Evolutionary conservation across 768 basidiomycete species (phyloP).

Genomic region (Mycena metata): DNA sequence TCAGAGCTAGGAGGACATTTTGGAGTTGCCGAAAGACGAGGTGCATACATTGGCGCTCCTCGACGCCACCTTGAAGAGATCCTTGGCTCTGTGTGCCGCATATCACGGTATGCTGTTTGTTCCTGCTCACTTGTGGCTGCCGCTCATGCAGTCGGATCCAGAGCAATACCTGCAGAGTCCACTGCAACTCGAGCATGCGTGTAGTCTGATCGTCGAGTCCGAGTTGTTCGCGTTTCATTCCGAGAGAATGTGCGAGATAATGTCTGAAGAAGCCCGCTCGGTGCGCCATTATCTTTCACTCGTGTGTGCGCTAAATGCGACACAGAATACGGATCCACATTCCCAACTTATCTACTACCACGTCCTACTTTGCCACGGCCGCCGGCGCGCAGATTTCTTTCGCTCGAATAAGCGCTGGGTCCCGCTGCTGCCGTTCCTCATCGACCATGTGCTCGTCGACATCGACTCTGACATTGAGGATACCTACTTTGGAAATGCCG

Average conservation of each 20-base stretch:
- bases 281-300: constrained; percentile 57
- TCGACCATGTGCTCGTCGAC: constrained; percentile 88
- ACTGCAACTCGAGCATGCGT: constrained; percentile 88
- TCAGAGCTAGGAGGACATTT: constrained; percentile 90
- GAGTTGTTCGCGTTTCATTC: constrained; percentile 94
- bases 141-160: constrained; percentile 35
- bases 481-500: constrained; percentile 62
- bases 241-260: constrained; percentile 89
- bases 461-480: constrained; percentile 83
- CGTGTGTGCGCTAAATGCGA: constrained; percentile 27
- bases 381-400: constrained; percentile 76
- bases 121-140: not conserved
- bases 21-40: constrained; percentile 74
- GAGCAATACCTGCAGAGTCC: constrained; percentile 91
- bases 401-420: constrained; percentile 89
- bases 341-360: constrained; percentile 83
- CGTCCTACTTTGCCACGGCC: constrained; percentile 82
- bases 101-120: constrained; percentile 80
- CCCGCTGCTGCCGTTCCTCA: constrained; percentile 81
- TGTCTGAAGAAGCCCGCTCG: constrained; percentile 75
- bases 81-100: constrained; percentile 81
- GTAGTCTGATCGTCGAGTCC: constrained; percentile 79
- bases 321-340: constrained; percentile 88
- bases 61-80: constrained; percentile 84
- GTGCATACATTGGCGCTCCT: constrained; percentile 77